A percentile compares a stretch with the other conserved stretches of the same genome.
Evolutionary conservation across 2,329 filamentous ascomycete genomes (phyloP).

Genomic region (Ophiosphaerella korrae): DNA sequence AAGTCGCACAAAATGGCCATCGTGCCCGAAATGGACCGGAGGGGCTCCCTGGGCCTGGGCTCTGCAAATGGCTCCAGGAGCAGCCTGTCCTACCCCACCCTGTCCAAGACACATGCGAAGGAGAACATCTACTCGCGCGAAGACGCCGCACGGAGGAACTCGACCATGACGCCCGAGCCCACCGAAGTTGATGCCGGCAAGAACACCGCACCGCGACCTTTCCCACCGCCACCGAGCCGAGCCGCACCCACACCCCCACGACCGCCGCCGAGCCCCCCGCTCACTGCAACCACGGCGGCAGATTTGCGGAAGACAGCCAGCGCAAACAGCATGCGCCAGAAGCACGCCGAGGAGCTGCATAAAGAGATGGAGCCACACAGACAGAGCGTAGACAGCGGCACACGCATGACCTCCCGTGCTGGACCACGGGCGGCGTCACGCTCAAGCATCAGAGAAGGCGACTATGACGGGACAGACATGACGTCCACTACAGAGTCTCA

Average conservation of each 20-base stretch:
- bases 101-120: constrained; percentile 91
- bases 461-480: constrained; percentile 48
- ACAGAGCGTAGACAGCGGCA: constrained; percentile 50
- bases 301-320: constrained; percentile 53
- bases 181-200: constrained; percentile 49
- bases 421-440: constrained; percentile 48
- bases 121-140: constrained; percentile 72
- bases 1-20: constrained; percentile 45
- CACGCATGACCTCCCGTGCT: constrained; percentile 42
- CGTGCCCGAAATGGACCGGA: constrained; percentile 55
- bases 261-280: constrained; percentile 55
- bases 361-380: constrained; percentile 48
- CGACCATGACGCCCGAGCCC: constrained; percentile 46
- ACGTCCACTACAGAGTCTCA: constrained; percentile 50
- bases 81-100: constrained; percentile 73
- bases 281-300: constrained; percentile 48
- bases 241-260: constrained; percentile 30
- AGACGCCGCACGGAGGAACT: constrained; percentile 38
- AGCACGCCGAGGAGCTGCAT: constrained; percentile 41
- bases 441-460: constrained; percentile 50
- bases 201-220: constrained; percentile 10
- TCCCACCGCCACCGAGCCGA: constrained; percentile 19
- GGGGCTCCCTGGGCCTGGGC: constrained; percentile 39
- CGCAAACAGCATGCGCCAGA: constrained; percentile 50
- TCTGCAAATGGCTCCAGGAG: constrained; percentile 46